Conservation (phyloP, 176 grass and related monocot genomes). For the Ampelocalamus luodianensis region DNA sequence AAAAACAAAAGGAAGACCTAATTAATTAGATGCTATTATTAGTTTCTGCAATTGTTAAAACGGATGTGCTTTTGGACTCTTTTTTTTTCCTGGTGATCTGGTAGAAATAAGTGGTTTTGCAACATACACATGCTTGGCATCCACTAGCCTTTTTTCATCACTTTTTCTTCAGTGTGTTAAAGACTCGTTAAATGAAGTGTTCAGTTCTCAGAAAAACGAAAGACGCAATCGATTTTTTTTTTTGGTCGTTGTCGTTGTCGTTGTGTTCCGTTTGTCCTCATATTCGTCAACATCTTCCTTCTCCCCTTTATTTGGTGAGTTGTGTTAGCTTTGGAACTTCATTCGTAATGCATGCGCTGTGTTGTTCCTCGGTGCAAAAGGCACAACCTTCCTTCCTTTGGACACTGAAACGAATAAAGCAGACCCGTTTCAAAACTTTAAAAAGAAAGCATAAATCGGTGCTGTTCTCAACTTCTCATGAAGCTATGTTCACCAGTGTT, state of each 20-base stretch:
- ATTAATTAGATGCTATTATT: background rate
- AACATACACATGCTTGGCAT: background rate
- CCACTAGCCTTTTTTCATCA: background rate
- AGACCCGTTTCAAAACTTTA: background rate
- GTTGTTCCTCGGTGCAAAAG: background rate
- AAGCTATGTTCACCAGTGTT: too few relatives aligned
- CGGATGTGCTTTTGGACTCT: background rate
- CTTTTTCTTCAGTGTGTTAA: background rate
- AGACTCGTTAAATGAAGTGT: background rate
- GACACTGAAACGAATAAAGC: background rate
- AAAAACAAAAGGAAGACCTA: too few relatives aligned
- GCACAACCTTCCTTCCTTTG: background rate
- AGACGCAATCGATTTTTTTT: background rate
- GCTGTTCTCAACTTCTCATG: too few relatives aligned
- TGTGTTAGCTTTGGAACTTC: background rate
- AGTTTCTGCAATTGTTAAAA: background rate
- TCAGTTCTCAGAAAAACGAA: background rate
- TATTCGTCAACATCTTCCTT: background rate
- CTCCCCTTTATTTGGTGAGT: background rate
- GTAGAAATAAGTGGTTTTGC: background rate
- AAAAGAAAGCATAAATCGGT: too few relatives aligned
- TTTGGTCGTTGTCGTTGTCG: too few relatives aligned
- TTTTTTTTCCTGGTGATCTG: background rate
- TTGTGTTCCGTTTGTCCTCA: background rate
- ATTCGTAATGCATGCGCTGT: background rate